Conservation (phyloP, 352 stramenopile genomes). For the Phytophthora tentaculata region DNA sequence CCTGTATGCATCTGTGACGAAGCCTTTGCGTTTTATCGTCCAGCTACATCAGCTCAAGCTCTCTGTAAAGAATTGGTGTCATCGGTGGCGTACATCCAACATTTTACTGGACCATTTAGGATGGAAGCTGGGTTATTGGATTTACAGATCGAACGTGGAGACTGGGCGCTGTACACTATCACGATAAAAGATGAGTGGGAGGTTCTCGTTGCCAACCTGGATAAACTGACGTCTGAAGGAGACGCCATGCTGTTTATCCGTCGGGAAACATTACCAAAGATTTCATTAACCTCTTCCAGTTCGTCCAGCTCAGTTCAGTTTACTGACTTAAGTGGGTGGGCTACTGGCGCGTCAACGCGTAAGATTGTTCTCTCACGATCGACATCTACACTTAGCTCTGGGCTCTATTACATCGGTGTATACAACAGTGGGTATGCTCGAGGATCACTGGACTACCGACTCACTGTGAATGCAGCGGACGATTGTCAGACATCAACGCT, state of each 20-base stretch:
- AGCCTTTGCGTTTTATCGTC: constrained; percentile 59
- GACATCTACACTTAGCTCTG: constrained; percentile 69
- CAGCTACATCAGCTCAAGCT: constrained; percentile 45
- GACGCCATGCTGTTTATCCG: constrained; percentile 81
- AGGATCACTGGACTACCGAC: constrained; percentile 48
- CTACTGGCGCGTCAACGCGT: constrained; percentile 37
- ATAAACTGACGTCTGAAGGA: constrained; percentile 41
- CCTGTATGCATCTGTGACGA: constrained; percentile 71
- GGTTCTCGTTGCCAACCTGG: constrained; percentile 58
- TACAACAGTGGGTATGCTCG: constrained; percentile 77
- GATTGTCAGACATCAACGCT: constrained; percentile 44
- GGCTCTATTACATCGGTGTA: constrained; percentile 78
- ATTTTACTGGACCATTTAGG: constrained; percentile 56
- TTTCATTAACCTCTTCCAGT: constrained; percentile 19
- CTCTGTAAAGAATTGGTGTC: constrained; percentile 70
- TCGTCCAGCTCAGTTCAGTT: constrained; percentile 58
- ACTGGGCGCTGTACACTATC: constrained; percentile 73
- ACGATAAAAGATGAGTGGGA: constrained; percentile 63
- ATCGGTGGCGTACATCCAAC: constrained; percentile 63
- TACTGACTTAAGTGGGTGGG: constrained; percentile 58
- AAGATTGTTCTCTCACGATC: constrained; percentile 69
- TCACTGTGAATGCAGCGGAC: constrained; percentile 59
- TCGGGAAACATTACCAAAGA: constrained; percentile 62
- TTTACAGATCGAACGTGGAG: constrained; percentile 50
- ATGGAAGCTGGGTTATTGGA: constrained; percentile 46